A percentile compares a stretch with the other conserved stretches of the same genome.
These are phyloP conservation scores for Angomonas deanei DNA, from an alignment of 208 protist species.

Conservation along the genomic window DNA sequence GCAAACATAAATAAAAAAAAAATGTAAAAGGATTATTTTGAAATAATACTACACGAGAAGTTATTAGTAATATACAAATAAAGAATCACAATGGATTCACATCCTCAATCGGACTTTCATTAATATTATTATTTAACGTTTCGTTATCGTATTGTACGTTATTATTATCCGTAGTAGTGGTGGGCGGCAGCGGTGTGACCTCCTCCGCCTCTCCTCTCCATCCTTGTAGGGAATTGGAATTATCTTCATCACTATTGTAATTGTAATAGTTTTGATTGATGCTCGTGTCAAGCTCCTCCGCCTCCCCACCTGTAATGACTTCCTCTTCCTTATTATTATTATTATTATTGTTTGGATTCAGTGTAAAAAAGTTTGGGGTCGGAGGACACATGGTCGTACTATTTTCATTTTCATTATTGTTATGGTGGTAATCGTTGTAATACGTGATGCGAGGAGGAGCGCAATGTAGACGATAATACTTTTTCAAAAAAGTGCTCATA, in stretches of 20 bases:
- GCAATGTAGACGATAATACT: not conserved
- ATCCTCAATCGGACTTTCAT: too few relatives aligned
- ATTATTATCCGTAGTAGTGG: not conserved
- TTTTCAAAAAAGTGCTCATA: not conserved
- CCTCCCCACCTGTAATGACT: not conserved
- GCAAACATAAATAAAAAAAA: not conserved
- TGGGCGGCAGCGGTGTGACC: not conserved
- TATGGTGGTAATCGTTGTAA: too few relatives aligned
- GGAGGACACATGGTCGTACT: not conserved
- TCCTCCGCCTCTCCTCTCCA: not conserved
- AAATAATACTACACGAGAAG: too few relatives aligned
- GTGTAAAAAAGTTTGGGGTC: not conserved
- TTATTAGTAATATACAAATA: too few relatives aligned
- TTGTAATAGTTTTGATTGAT: not conserved
- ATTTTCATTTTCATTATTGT: too few relatives aligned
- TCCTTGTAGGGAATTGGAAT: not conserved
- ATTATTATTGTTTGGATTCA: not conserved
- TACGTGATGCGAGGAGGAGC: too few relatives aligned
- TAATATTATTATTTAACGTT: too few relatives aligned
- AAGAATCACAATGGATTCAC: conserved; percentile 28
- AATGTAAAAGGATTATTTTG: too few relatives aligned
- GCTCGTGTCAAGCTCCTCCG: not conserved
- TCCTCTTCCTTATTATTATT: not conserved
- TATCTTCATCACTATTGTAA: not conserved
- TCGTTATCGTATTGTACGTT: too few relatives aligned